Base-by-base conservation (phyloP, 148 eudicot species). In the Persicaria maculosa region DNA sequence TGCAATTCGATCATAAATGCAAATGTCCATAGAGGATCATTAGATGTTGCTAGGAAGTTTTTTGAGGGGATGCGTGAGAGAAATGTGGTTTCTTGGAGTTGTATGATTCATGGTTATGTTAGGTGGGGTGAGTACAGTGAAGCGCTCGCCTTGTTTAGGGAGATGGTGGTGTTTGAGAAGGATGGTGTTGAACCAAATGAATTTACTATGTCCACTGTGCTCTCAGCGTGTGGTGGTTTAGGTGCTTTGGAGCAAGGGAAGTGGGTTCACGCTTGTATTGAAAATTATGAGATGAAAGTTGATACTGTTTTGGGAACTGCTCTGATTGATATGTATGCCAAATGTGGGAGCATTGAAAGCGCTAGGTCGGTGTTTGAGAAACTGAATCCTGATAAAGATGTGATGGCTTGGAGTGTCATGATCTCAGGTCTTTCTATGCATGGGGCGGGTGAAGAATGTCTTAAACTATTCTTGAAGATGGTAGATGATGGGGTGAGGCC, bases 1-100 rank as follows among this genome's bases (percentile, higher is more conserved):
- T 81, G 87, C 83, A 84, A 81, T 68, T 79, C 87, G 10, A 84
- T 82, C 12, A 44, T 84, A 0, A 73, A 78, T 64, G 85, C 78
- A 14, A 74, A 79, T 80, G 80, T 71, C 9, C 74, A 72, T 20
- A n/a, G 44, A 59, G 83, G 83, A 22, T 10, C 50, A 47, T 4
- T 80, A 59, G 59, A 75, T 57, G 22, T 20, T 68, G 85, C 85
- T 4, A 59, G 79, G 70, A 36, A 50, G 64, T 48, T 77, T 74
- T 80, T 79, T 75, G 85, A 79, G 36, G 54, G 44, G 14, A 82
- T 82, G 82, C 80, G 70, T 7, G 78, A 76, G 25, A 77, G 76
- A 16, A 82, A 82, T 77, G 85, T 82, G 68, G 58, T 79, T 12
- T 79, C 85, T 74, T 82, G 85, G 82, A 82, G 80, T 44, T 82